Base-by-base conservation (phyloP, 2,329 filamentous ascomycete species). In the Phialophora macrospora region DNA sequence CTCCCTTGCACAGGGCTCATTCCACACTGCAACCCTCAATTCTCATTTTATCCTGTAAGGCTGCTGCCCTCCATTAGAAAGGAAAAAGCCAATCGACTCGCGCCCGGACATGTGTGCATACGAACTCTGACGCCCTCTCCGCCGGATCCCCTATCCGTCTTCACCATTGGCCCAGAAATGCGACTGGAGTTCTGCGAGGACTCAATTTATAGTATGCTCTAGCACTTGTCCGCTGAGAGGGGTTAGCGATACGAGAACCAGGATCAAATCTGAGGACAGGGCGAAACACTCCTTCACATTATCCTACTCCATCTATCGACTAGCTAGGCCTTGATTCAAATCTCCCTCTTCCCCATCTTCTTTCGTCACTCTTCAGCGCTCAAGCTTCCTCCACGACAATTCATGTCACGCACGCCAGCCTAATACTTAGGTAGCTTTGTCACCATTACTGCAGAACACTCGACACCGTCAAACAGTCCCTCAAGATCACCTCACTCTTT, bases 251-350 rank as follows among this genome's bases (percentile, higher is more conserved):
- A 60, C 58, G 58, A 60, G 58, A 34, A 30, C 52, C 52, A 55
- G 52, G 52, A 55, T 55, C 28, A 20, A 55, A 12, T 20, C 28
- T 55, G 52, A 55, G 52, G 52, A 55, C 52, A 55, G 28, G 52
- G 28, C 52, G 52, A 55, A 55, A 55, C 51, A 55, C 51, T 14
- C 6, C 51, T 20, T 28, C 51, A 55, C 24, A 12, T 14, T 34
- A 55, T 55, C 48, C 20, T 30, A 34, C 52, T 55, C 52, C 52
- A 34, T 55, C 24, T 32, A 24, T 62, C 59, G 59, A 20, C 59
- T 62, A 44, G 30, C 32, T 32, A 62, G 51, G 48, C 59, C 51
- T 60, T 17, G 46, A 60, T 60, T 59, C 58, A 52, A 60, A 60
- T 51, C 44, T 54, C 57, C 28, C 32, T 24, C 22, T 38, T 38